Evolutionary conservation across 768 basidiomycete genomes (phyloP).

Genomic region (Lactarius tabidus): DNA sequence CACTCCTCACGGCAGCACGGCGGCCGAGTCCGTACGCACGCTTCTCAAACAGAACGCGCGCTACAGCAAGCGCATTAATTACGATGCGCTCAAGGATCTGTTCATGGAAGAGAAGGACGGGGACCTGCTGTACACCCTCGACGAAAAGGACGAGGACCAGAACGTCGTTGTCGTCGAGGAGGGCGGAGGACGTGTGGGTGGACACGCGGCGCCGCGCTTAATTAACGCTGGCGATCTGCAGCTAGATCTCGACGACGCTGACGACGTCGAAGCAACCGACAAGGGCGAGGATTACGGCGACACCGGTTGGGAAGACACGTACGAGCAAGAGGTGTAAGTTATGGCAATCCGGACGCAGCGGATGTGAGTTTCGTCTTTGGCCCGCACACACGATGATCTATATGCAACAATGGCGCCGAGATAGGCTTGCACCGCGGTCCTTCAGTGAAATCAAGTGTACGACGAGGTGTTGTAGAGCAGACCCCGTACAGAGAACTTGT

Average conservation of each 20-base stretch:
- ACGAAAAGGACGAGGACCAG: constrained; percentile 40
- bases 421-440: not conserved
- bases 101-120: constrained; percentile 47
- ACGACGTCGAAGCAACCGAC: constrained; percentile 33
- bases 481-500: not conserved
- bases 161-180: constrained; percentile 40
- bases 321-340: constrained; percentile 64
- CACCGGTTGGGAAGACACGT: constrained; percentile 44
- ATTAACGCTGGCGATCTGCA: constrained; percentile 19
- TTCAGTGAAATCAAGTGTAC: not conserved
- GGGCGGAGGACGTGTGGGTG: constrained; percentile 35
- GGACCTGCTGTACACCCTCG: constrained; percentile 52
- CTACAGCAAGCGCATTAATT: constrained; percentile 93
- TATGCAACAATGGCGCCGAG: not conserved
- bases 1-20: constrained; percentile 62
- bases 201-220: constrained; percentile 5
- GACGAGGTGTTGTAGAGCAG: not conserved
- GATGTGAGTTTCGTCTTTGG: not conserved
- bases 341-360: not conserved
- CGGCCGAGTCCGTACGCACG: constrained; percentile 72
- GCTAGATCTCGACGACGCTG: constrained; percentile 31
- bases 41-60: constrained; percentile 81
- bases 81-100: constrained; percentile 79
- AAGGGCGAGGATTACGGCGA: constrained; percentile 38
- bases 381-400: not conserved